These are phyloP conservation scores for barrel medic (Medicago truncatula) DNA, from an alignment of 306 rosid species.

Conservation along the genomic window DNA sequence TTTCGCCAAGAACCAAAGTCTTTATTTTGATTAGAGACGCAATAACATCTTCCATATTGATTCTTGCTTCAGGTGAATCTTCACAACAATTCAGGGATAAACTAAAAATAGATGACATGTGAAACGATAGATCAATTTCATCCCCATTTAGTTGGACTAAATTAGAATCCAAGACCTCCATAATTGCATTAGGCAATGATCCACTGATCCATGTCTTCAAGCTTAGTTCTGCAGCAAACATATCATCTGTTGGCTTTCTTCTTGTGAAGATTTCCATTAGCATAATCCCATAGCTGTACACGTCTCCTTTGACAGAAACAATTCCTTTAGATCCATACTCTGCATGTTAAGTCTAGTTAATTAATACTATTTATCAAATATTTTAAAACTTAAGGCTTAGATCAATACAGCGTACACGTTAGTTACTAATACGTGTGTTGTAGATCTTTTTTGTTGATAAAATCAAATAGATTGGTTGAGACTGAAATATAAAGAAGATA, in stretches of 20 bases:
- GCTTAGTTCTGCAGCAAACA: not conserved
- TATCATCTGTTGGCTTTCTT: not conserved
- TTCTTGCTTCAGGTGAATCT: conserved; percentile 21
- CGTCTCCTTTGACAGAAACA: not conserved
- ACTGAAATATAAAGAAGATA: no score
- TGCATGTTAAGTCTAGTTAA: conserved; percentile 18
- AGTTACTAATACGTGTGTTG: no score
- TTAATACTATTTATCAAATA: not conserved
- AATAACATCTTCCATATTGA: not conserved
- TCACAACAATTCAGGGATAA: conserved; percentile 6
- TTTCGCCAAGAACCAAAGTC: not conserved
- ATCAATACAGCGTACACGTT: no score
- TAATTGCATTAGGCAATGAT: not conserved
- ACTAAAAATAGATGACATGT: conserved; percentile 4
- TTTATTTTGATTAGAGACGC: not conserved
- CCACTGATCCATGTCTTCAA: not conserved
- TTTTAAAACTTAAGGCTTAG: no score
- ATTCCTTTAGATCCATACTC: not conserved
- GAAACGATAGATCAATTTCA: not conserved
- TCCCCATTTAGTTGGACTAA: conserved; percentile 8
- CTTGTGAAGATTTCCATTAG: not conserved
- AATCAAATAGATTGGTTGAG: no score
- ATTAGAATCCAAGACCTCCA: conserved; percentile 22
- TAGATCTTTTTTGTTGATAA: no score
- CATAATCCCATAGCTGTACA: not conserved